Percentiles rank a stretch among this genome's conserved stretches.
phyloP scores from a whole-genome alignment of 2,329 filamentous ascomycete species.

The Trichoderma hamatum region DNA sequence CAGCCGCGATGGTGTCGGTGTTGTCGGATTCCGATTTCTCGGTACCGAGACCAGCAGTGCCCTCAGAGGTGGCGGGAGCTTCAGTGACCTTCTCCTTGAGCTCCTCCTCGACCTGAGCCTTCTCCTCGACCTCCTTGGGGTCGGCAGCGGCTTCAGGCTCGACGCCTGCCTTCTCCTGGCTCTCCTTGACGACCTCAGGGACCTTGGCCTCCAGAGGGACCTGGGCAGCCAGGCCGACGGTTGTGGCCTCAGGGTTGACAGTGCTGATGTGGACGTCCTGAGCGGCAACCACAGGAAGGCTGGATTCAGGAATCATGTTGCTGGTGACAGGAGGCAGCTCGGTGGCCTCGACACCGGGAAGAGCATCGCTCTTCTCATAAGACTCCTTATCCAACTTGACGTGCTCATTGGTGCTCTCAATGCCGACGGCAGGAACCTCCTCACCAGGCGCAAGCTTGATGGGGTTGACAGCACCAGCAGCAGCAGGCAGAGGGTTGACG shows the following conservation, averaged over 20 bases:
- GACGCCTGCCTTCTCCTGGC: conserved; percentile 66
- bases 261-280: conserved; percentile 55
- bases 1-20: conserved; percentile 46
- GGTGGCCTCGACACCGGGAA: conserved; percentile 50
- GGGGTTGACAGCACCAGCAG: conserved; percentile 72
- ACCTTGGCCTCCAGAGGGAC: conserved; percentile 64
- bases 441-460: conserved; percentile 79
- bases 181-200: conserved; percentile 64
- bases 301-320: conserved; percentile 79
- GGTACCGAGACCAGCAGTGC: conserved; percentile 55
- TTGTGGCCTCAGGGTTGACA: conserved; percentile 62
- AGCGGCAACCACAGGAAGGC: conserved; percentile 64
- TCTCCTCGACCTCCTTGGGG: conserved; percentile 68
- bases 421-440: conserved; percentile 73
- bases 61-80: conserved; percentile 60
- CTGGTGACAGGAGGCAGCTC: conserved; percentile 58
- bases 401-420: conserved; percentile 69
- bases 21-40: conserved; percentile 52
- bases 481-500: conserved; percentile 65
- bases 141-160: conserved; percentile 70
- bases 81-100: conserved; percentile 68
- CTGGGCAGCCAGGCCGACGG: conserved; percentile 67
- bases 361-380: conserved; percentile 77
- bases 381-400: conserved; percentile 81
- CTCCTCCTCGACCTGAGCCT: conserved; percentile 71